Percentiles rank a stretch among this genome's conserved stretches.
Conservation (phyloP, 371 early-diverging fungal species). For the Rhizopus delemar region DNA sequence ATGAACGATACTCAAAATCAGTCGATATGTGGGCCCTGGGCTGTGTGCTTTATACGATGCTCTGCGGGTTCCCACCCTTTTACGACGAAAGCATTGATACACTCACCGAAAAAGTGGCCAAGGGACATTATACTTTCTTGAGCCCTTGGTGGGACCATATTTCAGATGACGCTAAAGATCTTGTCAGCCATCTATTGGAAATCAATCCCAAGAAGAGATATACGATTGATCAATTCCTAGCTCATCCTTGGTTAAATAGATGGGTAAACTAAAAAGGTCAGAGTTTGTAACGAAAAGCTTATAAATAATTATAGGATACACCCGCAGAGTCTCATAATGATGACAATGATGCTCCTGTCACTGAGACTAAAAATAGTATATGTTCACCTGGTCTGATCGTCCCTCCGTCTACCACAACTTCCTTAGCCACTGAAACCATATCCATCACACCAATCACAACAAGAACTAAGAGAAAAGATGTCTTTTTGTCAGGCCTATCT, state of each 20-base stretch:
- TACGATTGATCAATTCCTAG: conserved; percentile 75
- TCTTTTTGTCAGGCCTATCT: conserved; percentile 49
- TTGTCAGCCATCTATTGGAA: conserved; percentile 77
- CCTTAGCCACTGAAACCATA: conserved; percentile 25
- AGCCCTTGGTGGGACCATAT: conserved; percentile 92
- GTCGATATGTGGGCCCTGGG: conserved; percentile 96
- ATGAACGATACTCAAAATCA: conserved; percentile 78
- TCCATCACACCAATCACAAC: conserved; percentile 4
- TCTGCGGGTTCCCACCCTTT: conserved; percentile 93
- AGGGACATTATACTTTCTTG: conserved; percentile 73
- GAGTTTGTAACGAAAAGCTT: background rate
- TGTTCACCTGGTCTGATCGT: conserved; percentile 16
- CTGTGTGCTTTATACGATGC: conserved; percentile 86
- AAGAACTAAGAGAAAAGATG: conserved; percentile 21
- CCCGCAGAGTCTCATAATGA: conserved; percentile 7
- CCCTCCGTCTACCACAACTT: conserved; percentile 29
- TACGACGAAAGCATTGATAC: conserved; percentile 79
- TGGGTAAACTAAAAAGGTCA: conserved; percentile 6
- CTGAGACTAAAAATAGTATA: background rate
- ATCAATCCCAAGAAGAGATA: conserved; percentile 84
- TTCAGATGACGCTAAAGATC: conserved; percentile 70
- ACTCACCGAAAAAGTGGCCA: conserved; percentile 75
- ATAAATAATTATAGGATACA: conserved; percentile 14
- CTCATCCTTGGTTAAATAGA: conserved; percentile 30
- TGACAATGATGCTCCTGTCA: background rate